phyloP scores from a whole-genome alignment of 2,329 filamentous ascomycete species.

The Xylariaceae sp. region DNA sequence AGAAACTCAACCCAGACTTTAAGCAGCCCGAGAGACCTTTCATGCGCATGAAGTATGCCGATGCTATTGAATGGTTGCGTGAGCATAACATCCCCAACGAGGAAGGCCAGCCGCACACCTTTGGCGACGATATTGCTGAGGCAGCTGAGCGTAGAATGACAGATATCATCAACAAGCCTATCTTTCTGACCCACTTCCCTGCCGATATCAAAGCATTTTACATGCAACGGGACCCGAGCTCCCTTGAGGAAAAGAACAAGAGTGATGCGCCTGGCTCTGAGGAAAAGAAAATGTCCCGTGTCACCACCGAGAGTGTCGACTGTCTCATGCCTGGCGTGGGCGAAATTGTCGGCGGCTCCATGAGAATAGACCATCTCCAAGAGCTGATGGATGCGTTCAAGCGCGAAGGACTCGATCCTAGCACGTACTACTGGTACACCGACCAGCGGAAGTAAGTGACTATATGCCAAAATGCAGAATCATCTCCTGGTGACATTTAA shows the following conservation, averaged over 20 bases:
- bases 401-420: conserved; percentile 76
- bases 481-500: not conserved
- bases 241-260: conserved; percentile 26
- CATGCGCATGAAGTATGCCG: conserved; percentile 88
- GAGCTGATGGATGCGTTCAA: conserved; percentile 86
- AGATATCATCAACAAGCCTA: conserved; percentile 89
- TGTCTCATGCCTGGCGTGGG: conserved; percentile 84
- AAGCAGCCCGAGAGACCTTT: conserved; percentile 77
- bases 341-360: conserved; percentile 92
- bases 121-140: conserved; percentile 97
- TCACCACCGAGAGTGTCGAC: conserved; percentile 84
- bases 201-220: conserved; percentile 98
- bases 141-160: conserved; percentile 97
- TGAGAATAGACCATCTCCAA: conserved; percentile 91
- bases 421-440: conserved; percentile 96
- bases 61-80: conserved; percentile 90
- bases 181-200: conserved; percentile 96
- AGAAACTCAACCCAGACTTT: conserved; percentile 89
- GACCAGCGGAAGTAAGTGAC: conserved; percentile 82
- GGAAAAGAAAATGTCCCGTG: too few relatives aligned
- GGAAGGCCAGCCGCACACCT: conserved; percentile 80
- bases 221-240: conserved; percentile 73
- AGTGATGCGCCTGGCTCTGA: conserved; percentile 57
- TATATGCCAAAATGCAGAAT: not conserved
- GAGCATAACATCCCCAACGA: conserved; percentile 90